phyloP scores from a whole-genome alignment of 2,329 filamentous ascomycete genomes.

The Waltergamsia citrina region DNA sequence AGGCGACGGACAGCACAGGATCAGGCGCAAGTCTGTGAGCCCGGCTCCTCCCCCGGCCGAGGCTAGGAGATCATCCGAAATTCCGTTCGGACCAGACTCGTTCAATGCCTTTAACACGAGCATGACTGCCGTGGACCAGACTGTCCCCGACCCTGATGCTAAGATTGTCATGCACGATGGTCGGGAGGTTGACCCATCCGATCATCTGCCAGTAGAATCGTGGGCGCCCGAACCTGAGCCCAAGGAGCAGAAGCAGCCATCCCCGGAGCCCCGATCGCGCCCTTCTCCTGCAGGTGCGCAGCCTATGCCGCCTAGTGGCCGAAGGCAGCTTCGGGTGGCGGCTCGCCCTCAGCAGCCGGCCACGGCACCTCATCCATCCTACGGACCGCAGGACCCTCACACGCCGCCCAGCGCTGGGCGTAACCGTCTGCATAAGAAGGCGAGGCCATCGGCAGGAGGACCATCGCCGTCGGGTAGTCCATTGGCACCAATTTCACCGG shows the following conservation, averaged over 20 bases:
- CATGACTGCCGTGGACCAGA: conserved; percentile 21
- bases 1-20: conserved; percentile 39
- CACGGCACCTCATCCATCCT: conserved; percentile 3
- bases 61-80: conserved; percentile 43
- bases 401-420: conserved; percentile 31
- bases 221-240: conserved; percentile 71
- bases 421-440: conserved; percentile 58
- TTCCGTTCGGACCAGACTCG: conserved; percentile 68
- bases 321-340: conserved; percentile 40
- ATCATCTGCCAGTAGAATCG: conserved; percentile 67
- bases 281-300: conserved; percentile 43
- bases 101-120: conserved; percentile 64
- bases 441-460: conserved; percentile 31
- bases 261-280: conserved; percentile 25
- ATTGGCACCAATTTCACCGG: conserved; percentile 41
- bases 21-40: conserved; percentile 65
- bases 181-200: conserved; percentile 68
- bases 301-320: conserved; percentile 37
- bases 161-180: conserved; percentile 72
- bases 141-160: conserved; percentile 41
- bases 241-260: conserved; percentile 16
- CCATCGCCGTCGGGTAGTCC: conserved; percentile 31
- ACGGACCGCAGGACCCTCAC: conserved; percentile 11
- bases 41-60: conserved; percentile 48
- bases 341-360: conserved; percentile 37